A percentile compares a stretch with the other conserved stretches of the same genome.
Evolutionary conservation across 257 asterid genomes (phyloP).

Genomic region (Voacanga thouarsii): DNA sequence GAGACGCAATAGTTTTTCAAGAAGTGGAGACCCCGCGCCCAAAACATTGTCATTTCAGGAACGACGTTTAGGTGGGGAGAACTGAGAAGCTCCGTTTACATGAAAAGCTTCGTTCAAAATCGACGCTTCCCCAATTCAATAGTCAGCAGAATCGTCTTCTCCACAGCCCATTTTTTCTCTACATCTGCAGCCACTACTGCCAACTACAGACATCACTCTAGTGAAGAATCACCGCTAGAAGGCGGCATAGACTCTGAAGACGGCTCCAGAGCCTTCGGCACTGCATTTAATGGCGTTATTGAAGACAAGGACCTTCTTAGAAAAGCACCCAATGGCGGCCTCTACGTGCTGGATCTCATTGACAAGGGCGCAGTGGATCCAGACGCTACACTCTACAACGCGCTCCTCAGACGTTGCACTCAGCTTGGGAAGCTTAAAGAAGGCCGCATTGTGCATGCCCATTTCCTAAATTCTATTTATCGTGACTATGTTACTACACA

Average conservation of each 20-base stretch:
- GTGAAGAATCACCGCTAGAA: not conserved
- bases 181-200: not conserved
- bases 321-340: slow-evolving; percentile 40
- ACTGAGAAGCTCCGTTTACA: not conserved
- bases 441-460: slow-evolving; percentile 54
- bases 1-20: no score
- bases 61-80: not conserved
- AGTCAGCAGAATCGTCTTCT: not conserved
- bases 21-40: not conserved
- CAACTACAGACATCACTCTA: not conserved
- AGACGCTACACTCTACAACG: slow-evolving; percentile 43
- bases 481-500: slow-evolving; percentile 33
- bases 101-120: slow-evolving; percentile 1
- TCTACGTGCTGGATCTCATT: slow-evolving; percentile 54
- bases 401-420: slow-evolving; percentile 20
- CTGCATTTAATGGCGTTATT: slow-evolving; percentile 12
- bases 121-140: slow-evolving; percentile 1
- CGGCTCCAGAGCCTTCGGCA: not conserved
- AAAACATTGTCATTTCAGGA: not conserved
- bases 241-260: slow-evolving; percentile 9
- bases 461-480: slow-evolving; percentile 45
- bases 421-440: slow-evolving; percentile 46
- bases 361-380: slow-evolving; percentile 48
- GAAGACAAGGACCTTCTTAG: slow-evolving; percentile 51
- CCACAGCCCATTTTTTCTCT: not conserved